Base-by-base conservation (phyloP, 202 grass and related monocot genomes). In the Dendrocalamus latiflorus region DNA sequence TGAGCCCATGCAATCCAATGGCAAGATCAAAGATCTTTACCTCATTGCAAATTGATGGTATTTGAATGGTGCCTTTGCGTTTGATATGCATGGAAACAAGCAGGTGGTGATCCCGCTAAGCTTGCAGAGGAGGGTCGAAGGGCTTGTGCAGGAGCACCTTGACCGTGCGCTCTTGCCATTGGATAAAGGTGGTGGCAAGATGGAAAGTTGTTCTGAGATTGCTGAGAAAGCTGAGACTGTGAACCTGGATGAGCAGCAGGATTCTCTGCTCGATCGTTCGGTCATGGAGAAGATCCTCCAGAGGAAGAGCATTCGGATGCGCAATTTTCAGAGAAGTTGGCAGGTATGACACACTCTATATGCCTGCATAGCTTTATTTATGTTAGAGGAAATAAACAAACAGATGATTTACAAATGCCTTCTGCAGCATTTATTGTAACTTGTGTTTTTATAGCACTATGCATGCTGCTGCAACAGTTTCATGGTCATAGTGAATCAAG, bases 241-340 rank as follows among this genome's bases (percentile, higher is more conserved):
- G 18, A 84, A 62, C 26, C 80, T 78, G 21, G 87, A 90, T 56
- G 88, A 88, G 79, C 89, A 88, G 50, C 95, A 88, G 71, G 92
- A 88, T 81, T 77, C 89, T 85, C 74, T 90, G 58, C 86, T 93
- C 53, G 95, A 98, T 79, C 49, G 83, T 17, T 89, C 86, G 20
- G 84, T 98, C 26, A 95, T 98, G 95, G 95, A 98, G 83, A 98
- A 95, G 78, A 85, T 98, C 79, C 92, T 98, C 78, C 89, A 93
- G 56, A 93, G 92, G 88, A 98, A 98, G 85, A 93, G 95, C 72
- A 87, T 83, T 53, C 82, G 95, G 6, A 93, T 98, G 95, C 88
- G 80, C 22, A 98, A 95, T 91, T 86, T 95, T 72, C 92, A 98
- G 85, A 85, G 90, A 91, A 91, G 84, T 57, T 98, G 92, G 95